Base-by-base conservation (phyloP, 345 rosid species). In the Populus simonii region DNA sequence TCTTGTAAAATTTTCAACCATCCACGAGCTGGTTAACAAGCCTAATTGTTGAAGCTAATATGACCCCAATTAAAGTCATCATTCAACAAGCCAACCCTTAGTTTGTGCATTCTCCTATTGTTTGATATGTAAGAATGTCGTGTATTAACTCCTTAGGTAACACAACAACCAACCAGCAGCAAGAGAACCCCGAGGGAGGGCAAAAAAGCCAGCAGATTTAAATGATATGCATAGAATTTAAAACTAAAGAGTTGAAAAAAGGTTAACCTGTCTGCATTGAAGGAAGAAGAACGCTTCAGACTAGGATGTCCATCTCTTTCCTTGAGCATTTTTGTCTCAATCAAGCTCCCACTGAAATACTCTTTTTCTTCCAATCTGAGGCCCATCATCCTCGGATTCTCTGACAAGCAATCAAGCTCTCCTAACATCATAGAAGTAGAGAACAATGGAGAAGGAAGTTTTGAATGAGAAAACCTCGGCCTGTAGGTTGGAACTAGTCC, bases 251-350 rank as follows among this genome's bases (percentile, higher is more conserved):
- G 62, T 57, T 8, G 27, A 57, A 22, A n/a, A 23, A n/a, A 57
- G 25, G 84, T 77, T 69, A 74, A 96, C 99, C 97, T 89, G 93
- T 92, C 95, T 49, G 94, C 97, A 86, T 96, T 93, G 87, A 86
- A 96, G 55, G 99, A 93, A 53, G 98, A 93, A 82, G 99, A 91
- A 70, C 97, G 97, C 84, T 96, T 96, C 78, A 96, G 85, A 76
- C 91, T 74, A 76, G 81, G 11, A 72, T 59, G 85, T 51, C 86
- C 86, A 76, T 83, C 90, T 76, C 82, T 86, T 80, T 87, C 89
- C 75, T 83, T 89, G 15, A 84, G 89, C 80, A 83, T 76, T 83
- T 89, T 90, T 1, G 92, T 88, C 90, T 96, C 98, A 1, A 96
- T 85, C 84, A 96, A 80, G 84, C 99, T 93, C 69, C 98, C 97